Base-by-base conservation (phyloP, 106 monocot genomes). In the Phalaenopsis aphrodite region DNA sequence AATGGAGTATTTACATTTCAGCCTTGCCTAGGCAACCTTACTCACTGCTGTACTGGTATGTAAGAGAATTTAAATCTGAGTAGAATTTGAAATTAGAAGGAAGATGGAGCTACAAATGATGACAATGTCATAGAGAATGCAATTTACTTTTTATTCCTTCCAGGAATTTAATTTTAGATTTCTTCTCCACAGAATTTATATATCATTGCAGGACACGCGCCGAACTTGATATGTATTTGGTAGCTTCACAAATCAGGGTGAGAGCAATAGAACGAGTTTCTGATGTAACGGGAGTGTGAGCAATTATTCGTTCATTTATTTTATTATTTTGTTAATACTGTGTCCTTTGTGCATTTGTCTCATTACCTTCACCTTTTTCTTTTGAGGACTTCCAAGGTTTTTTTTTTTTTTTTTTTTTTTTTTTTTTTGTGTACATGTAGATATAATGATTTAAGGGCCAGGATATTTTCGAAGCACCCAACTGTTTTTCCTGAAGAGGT, bases 21-120 rank as follows among this genome's bases (percentile, higher is more conserved):
- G 96, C 96, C 21, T 88, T 97, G 85, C 94, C 96, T 71, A 84
- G 94, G 39, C 94, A 97, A 75, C 96, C 96, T 55, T 97, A 92
- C 81, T 97, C 96, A 69, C 96, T 97, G 80, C 81, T 97, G 71
- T 97, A 94, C 79, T 97, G 96, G 96, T 96, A 87, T 45, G 80
- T 68, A 52, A 64, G 42, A 55, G 8, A 47, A 3, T 43, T 52
- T 52, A 52, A 37, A 30, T 72, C n/a, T 49, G 41, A 42, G 21
- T 64, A 43, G 71, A 43, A 41, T 15, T 52, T 12, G 12, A 52
- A 55, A 68, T 69, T 23, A 42, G 39, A 69, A 41, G 12, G 12
- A 55, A 7, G 2, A 23, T 55, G 55, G 30, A 82, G 49, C 38
- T 24, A 56, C 37, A 2, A 39, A 76, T 80, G 55, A 46, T 48